Percentiles rank a stretch among this genome's conserved stretches.
phyloP scores from a whole-genome alignment of 2,329 filamentous ascomycete genomes.

The Verticillium tricorpus region DNA sequence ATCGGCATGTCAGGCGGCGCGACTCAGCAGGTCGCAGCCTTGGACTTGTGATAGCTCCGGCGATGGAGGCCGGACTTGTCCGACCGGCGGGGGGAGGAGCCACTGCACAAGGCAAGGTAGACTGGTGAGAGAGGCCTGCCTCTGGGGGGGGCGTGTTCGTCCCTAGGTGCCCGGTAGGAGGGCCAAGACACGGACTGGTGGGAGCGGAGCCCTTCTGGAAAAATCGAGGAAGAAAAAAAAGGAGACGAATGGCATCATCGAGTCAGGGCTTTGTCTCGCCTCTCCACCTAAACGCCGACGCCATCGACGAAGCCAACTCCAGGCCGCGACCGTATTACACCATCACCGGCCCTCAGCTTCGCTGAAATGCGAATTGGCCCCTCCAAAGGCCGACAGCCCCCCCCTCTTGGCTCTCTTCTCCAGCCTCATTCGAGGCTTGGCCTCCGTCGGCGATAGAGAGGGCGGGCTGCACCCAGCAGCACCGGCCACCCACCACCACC shows the following conservation, averaged over 20 bases:
- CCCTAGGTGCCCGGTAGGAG: neutral
- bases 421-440: neutral
- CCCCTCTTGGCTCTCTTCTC: neutral
- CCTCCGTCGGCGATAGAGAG: neutral
- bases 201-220: constrained; percentile 1
- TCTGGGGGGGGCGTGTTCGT: neutral
- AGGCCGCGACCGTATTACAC: neutral
- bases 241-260: constrained; percentile 1
- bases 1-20: neutral
- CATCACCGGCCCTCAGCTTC: neutral
- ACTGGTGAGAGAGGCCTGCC: neutral
- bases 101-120: neutral
- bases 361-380: neutral
- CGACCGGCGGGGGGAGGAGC: neutral
- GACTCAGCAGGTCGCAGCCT: neutral
- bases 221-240: neutral
- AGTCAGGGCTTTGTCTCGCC: neutral
- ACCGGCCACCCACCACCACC: neutral
- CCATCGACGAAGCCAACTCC: neutral
- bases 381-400: neutral
- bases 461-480: neutral
- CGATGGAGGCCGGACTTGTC: constrained; percentile 1
- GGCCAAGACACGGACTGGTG: neutral
- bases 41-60: neutral
- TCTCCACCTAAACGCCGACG: neutral